These are phyloP conservation scores for Panicum virgatum DNA, from an alignment of 202 grass and related monocot species.

Conservation along the genomic window DNA sequence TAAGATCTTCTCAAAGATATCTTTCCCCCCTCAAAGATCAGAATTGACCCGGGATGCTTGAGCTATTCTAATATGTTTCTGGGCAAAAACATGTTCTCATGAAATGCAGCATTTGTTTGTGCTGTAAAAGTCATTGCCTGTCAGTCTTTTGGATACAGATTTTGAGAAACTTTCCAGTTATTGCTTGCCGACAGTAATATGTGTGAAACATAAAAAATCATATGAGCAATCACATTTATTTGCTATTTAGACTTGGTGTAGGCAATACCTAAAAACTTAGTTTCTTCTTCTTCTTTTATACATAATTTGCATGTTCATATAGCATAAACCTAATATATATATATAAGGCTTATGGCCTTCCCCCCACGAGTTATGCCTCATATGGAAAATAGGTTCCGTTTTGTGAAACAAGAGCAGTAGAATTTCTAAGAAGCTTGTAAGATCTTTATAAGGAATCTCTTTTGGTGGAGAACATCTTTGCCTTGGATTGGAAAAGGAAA, in stretches of 20 bases:
- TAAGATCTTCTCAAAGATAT: constrained; percentile 23
- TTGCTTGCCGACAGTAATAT: constrained; percentile 2
- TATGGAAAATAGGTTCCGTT: background rate
- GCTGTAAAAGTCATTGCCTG: constrained; percentile 9
- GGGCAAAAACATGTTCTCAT: no score
- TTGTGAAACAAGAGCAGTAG: background rate
- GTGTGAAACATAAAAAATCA: background rate
- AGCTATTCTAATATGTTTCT: no score
- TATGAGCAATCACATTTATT: constrained; percentile 13
- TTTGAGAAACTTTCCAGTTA: constrained; percentile 24
- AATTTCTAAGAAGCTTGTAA: background rate
- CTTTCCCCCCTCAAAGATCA: background rate
- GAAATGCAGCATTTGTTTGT: constrained; percentile 2
- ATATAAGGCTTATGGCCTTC: background rate
- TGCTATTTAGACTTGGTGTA: constrained; percentile 4
- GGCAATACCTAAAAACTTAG: background rate
- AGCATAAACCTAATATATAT: background rate
- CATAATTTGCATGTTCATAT: background rate
- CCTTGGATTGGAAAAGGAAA: background rate
- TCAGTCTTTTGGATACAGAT: constrained; percentile 31
- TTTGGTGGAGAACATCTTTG: constrained; percentile 15
- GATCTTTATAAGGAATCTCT: constrained; percentile 27
- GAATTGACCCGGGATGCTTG: background rate
- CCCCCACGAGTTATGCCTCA: background rate
- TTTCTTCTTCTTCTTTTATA: background rate